Base-by-base conservation (phyloP, 306 rosid genomes). In the Gynostemma pentaphyllum region DNA sequence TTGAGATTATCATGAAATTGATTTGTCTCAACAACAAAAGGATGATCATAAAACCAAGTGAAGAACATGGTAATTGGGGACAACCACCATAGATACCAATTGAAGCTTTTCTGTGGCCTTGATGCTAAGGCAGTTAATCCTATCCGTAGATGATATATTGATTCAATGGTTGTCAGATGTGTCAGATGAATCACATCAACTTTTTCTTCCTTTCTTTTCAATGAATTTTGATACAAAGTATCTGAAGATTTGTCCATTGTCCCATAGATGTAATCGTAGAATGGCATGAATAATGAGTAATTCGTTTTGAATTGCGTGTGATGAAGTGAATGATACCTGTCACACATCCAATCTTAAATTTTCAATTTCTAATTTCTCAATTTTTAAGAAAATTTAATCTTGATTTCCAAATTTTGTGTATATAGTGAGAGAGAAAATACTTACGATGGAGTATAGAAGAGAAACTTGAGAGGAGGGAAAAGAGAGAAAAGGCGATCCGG, bases 391-490 rank as follows among this genome's bases (percentile, higher is more conserved):
- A 9, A 34, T 6, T 15, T 19, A 45, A 15, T 16, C 49, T 18
- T 16, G n/a, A n/a, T 11, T 6, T 16, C 4, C 4, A 34, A 4
- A 1, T 4, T 4, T 6, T 34, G 39, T 34, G 39, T 34, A 34
- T 34, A 5, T n/a, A n/a, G n/a, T n/a, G 50, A 24, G 56, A 51
- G 37, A 5, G 7, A 0, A 39, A 49, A 44, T 29, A 74, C 82
- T 79, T 66, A 69, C 75, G 79, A 69, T 5, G 85, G 79, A 4
- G 85, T 73, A 15, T 80, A 80, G 9, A 80, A 45, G 42, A 76
- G 24, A 72, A 67, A 76, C 69, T 80, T 80, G 30, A 80, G 72
- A n/a, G 75, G 85, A 18, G 85, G 85, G 11, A 70, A 37, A 34
- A 68, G n/a, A 7, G 82, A 63, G 66, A 76, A 80, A 23, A 76